phyloP scores from a whole-genome alignment of 805 yeast species.

The Scheffersomyces stipitis region DNA sequence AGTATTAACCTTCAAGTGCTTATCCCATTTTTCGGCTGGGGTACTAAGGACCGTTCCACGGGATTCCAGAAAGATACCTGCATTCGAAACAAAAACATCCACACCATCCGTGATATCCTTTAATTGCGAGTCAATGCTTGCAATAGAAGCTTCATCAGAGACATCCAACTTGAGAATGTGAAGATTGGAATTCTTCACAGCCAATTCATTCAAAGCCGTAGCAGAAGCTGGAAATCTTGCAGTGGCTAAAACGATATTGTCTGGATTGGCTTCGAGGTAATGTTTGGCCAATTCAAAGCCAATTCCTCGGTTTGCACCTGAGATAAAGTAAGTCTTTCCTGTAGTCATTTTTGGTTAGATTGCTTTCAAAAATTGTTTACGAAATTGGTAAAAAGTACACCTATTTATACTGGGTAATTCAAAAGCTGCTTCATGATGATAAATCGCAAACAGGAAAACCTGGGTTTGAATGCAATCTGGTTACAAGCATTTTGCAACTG shows the following conservation, averaged over 20 bases:
- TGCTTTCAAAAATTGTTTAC: no score
- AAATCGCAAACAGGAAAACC: no score
- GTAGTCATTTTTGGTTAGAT: not conserved
- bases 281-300: constrained; percentile 31
- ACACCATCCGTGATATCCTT: constrained; percentile 13
- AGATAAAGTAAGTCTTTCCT: constrained; percentile 29
- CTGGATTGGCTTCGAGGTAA: constrained; percentile 6
- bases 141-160: constrained; percentile 18
- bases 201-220: constrained; percentile 11
- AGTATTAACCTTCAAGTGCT: constrained; percentile 20
- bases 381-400: no score
- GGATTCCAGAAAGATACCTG: constrained; percentile 17
- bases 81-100: constrained; percentile 37
- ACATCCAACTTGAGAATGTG: constrained; percentile 21
- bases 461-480: no score
- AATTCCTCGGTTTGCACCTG: constrained; percentile 46
- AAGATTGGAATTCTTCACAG: constrained; percentile 6
- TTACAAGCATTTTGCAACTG: no score
- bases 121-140: constrained; percentile 9
- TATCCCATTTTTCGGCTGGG: constrained; percentile 13
- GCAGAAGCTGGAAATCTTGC: constrained; percentile 30
- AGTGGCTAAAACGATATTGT: constrained; percentile 36
- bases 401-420: no score
- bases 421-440: no score
- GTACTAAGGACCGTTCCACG: constrained; percentile 14